A percentile compares a stretch with the other conserved stretches of the same genome.
These are phyloP conservation scores for Phialophora verrucosa DNA, from an alignment of 2,329 filamentous ascomycete genomes.

Conservation along the genomic window DNA sequence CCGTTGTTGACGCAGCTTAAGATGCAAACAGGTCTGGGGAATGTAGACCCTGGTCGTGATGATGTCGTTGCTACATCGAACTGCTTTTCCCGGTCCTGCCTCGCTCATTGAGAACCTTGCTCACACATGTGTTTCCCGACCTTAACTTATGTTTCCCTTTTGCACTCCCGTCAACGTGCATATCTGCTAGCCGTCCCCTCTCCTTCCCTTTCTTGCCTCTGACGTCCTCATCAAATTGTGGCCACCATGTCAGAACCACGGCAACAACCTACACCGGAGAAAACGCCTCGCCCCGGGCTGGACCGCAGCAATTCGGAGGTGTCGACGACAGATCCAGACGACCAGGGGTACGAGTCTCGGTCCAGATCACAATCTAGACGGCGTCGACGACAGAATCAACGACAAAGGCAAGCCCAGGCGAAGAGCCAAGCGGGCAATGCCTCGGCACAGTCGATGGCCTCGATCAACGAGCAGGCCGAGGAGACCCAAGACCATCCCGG, in stretches of 20 bases:
- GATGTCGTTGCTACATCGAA: constrained; percentile 32
- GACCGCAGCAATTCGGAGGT: constrained; percentile 35
- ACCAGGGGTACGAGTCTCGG: constrained; percentile 41
- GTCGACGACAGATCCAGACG: constrained; percentile 30
- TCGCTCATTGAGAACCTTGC: constrained; percentile 8
- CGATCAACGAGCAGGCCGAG: constrained; percentile 36
- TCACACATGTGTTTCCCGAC: constrained; percentile 16
- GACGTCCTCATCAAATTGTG: constrained; percentile 14
- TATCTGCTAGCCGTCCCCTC: background rate
- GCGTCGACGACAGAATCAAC: constrained; percentile 39
- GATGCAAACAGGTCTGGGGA: constrained; percentile 14
- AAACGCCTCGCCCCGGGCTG: constrained; percentile 34
- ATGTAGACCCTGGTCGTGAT: constrained; percentile 26
- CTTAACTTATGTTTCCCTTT: constrained; percentile 13
- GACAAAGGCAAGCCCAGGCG: constrained; percentile 33
- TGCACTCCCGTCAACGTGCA: background rate
- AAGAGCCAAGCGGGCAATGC: constrained; percentile 35
- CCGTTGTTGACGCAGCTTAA: background rate
- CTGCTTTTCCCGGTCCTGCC: constrained; percentile 17
- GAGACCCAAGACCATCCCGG: constrained; percentile 31
- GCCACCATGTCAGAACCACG: constrained; percentile 36
- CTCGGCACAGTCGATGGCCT: constrained; percentile 37
- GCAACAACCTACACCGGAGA: constrained; percentile 36
- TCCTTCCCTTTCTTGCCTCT: background rate
- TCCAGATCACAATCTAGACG: constrained; percentile 40